Base-by-base conservation (phyloP, 129 eudicot genomes). In the sunflower (Helianthus annuus) region DNA sequence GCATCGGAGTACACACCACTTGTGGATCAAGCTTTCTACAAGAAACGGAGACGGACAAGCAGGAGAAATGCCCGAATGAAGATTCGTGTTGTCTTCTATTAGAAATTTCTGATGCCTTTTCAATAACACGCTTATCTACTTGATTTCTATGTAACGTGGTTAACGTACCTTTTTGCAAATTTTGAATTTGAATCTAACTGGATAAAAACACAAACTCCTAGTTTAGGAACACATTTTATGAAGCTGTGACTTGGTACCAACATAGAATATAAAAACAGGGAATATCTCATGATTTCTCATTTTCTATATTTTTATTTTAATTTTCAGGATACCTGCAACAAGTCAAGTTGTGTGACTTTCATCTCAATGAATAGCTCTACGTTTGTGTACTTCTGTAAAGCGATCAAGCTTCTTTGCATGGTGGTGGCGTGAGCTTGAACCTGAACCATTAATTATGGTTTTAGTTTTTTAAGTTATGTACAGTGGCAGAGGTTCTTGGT, bases 31-130 rank as follows among this genome's bases (percentile, higher is more conserved):
- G 55, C 81, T 19, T 72, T 75, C 58, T 79, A 53, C 4, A 60
- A 46, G 49, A 81, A 82, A 56, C 17, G 75, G 36, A 68, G 69
- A 5, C 75, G 72, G 8, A 81, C 58, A 56, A 82, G 71, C 38
- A 81, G 63, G 66, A 66, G 48, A 71, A 83, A 76, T 13, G 71
- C 78, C 0, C 58, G 61, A 7, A 79, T 79, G 78, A 76, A 72
- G 63, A 56, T 34, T 8, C 67, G 57, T 61, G 69, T 56, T 77
- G 80, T 45, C 58, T 60, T 60, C 4, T 11, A 0, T 60, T 17
- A 11, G 5, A 24, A 27, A 13, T 14, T 34, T n/a, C 62, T 13
- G 8, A 60, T 10, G 45, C 44, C 32, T 59, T 60, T 59, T 19
- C 22, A 0, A 1, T 19, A 14, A 27, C 32, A 27, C 32, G 10